Evolutionary conservation across 2,329 filamentous ascomycete species (phyloP).

Genomic region (Ophiostoma novo-ulmi): DNA sequence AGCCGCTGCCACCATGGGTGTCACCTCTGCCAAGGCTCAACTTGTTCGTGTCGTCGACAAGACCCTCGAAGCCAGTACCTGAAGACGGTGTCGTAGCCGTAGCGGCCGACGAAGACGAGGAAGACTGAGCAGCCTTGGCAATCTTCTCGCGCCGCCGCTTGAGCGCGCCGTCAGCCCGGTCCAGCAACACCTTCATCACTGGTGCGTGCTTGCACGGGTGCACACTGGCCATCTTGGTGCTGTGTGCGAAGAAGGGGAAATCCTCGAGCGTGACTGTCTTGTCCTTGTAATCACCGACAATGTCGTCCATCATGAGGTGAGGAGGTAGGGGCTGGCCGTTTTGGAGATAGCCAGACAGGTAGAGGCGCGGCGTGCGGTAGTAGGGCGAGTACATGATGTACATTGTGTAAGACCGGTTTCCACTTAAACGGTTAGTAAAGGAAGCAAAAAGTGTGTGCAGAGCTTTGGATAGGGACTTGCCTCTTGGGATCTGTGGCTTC

Average conservation of each 20-base stretch:
- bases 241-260: slow-evolving; percentile 88
- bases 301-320: slow-evolving; percentile 39
- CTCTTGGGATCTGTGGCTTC: slow-evolving; percentile 54
- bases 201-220: slow-evolving; percentile 96
- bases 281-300: slow-evolving; percentile 40
- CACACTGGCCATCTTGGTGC: slow-evolving; percentile 91
- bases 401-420: slow-evolving; percentile 88
- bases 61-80: slow-evolving; percentile 35
- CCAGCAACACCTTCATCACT: slow-evolving; percentile 96
- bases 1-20: slow-evolving; percentile 38
- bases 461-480: slow-evolving; percentile 31
- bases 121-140: slow-evolving; percentile 44
- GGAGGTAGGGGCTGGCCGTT: slow-evolving; percentile 54
- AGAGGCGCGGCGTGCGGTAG: slow-evolving; percentile 92
- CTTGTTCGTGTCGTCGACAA: slow-evolving; percentile 21
- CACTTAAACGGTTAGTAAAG: slow-evolving; percentile 43
- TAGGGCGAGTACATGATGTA: slow-evolving; percentile 98
- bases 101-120: slow-evolving; percentile 36
- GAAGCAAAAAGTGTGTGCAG: neutral
- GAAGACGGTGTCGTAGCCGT: slow-evolving; percentile 33
- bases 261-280: slow-evolving; percentile 98
- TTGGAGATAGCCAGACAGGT: slow-evolving; percentile 82
- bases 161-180: slow-evolving; percentile 87
- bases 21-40: slow-evolving; percentile 18
- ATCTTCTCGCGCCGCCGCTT: slow-evolving; percentile 84